Base-by-base conservation (phyloP, 306 rosid genomes). In the Begonia fuchsioides region DNA sequence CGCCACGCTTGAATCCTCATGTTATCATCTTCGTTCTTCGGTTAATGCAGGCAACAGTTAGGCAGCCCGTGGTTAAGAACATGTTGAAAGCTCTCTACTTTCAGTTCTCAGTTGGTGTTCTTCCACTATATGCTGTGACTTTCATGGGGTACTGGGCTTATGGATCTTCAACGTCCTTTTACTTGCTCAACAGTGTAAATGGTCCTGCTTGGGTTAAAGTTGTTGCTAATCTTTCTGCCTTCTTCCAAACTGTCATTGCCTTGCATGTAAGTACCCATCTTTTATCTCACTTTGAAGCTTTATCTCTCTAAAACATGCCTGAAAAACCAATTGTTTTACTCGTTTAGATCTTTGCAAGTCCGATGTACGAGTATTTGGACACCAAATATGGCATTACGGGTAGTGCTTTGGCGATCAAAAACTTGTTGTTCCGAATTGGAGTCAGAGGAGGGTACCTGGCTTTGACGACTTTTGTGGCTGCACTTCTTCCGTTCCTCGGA, bases 111-210 rank as follows among this genome's bases (percentile, higher is more conserved):
- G 83, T 49, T 6, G 98, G 98, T 51, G 87, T 81, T 68, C 17
- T 79, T 26, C 98, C 98, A 0, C 39, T 90, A 75, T 90, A 76
- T 69, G 71, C 78, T 11, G 85, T 85, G 38, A 73, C 87, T 38
- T 90, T 90, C 52, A 53, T 68, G 15, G 95, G 95, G 6, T 88
- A 90, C 65, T 90, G 98, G 98, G 98, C 98, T 20, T 90, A 85
- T 62, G 98, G 95, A 67, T 72, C 81, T 48, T 69, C 82, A 32
- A 77, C 95, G 46, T 49, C 77, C 38, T 38, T 87, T 54, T 90
- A 75, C 63, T 69, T 90, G 76, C 68, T 90, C 71, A 85, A 65
- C 56, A 82, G 49, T 54, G 95, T 81, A 58, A 61, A 63, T 2
- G 95, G 98, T 67, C 92, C 95, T 6, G 62, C 73, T 40, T 90